phyloP scores from a whole-genome alignment of 1,284 basidiomycete species.

The Laetiporus sulphureus region DNA sequence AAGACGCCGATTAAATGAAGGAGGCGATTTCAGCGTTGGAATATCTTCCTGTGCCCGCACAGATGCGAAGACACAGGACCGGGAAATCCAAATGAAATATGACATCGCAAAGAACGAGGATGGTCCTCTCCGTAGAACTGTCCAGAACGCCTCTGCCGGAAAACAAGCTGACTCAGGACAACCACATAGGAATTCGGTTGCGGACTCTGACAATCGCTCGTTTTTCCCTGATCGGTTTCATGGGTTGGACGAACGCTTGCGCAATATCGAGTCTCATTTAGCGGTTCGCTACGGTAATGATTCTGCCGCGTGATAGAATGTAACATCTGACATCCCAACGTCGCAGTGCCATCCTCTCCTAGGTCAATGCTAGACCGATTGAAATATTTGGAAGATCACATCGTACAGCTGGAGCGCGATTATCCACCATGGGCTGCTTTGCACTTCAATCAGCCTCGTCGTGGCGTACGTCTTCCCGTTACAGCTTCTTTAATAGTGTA shows the following conservation, averaged over 20 bases:
- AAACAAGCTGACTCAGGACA: too few species aligned
- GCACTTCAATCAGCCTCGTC: conserved; percentile 74
- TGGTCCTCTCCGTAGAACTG: conserved; percentile 60
- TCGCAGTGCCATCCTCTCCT: conserved; percentile 68
- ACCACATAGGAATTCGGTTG: not conserved
- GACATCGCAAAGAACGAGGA: conserved; percentile 77
- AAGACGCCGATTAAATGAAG: conserved; percentile 31
- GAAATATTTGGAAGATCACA: conserved; percentile 67
- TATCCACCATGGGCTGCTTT: conserved; percentile 80
- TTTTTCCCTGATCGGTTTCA: conserved; percentile 39
- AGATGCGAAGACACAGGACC: conserved; percentile 61
- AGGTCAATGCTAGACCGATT: conserved; percentile 55
- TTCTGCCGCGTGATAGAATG: conserved; percentile 1
- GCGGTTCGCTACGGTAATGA: conserved; percentile 71
- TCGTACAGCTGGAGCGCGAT: conserved; percentile 66
- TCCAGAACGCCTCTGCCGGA: conserved; percentile 19
- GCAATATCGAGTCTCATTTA: conserved; percentile 61
- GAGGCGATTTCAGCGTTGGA: conserved; percentile 19
- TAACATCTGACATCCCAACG: too few species aligned
- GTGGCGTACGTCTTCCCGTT: conserved; percentile 48
- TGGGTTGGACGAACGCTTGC: conserved; percentile 55
- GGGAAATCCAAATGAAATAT: conserved; percentile 75
- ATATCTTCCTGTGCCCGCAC: conserved; percentile 59
- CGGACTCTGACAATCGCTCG: not conserved
- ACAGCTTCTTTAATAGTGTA: not conserved